Evolutionary conservation across 2,329 filamentous ascomycete species (phyloP).

Genomic region (Hypoxylon sp.): DNA sequence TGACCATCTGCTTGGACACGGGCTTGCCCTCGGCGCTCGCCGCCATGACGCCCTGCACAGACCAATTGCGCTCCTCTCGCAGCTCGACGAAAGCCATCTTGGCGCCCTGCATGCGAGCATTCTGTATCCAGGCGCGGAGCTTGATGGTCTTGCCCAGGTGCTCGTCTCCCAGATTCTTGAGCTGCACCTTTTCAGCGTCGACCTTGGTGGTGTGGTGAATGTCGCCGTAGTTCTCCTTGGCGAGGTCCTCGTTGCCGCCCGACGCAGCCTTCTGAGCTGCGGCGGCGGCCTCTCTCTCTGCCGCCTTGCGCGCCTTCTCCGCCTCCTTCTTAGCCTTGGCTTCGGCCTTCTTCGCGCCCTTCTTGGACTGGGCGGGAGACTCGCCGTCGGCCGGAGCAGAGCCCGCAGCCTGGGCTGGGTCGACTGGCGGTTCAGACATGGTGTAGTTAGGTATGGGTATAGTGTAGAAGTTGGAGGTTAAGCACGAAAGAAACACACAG

Average conservation of each 20-base stretch:
- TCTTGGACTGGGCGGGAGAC: conserved; percentile 65
- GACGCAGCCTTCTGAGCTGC: conserved; percentile 72
- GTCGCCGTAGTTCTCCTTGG: conserved; percentile 82
- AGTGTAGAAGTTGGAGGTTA: background rate
- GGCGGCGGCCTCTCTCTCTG: conserved; percentile 77
- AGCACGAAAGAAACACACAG: background rate
- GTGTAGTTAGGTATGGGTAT: conserved; percentile 2
- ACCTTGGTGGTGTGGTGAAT: conserved; percentile 66
- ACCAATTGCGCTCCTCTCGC: conserved; percentile 75
- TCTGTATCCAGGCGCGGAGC: conserved; percentile 84
- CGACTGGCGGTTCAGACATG: conserved; percentile 48
- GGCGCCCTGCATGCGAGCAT: conserved; percentile 84
- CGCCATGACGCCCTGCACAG: conserved; percentile 81
- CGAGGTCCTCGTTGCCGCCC: conserved; percentile 70
- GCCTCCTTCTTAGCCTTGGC: conserved; percentile 89
- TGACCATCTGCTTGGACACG: conserved; percentile 89
- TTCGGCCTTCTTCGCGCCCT: conserved; percentile 83
- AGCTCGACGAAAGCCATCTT: conserved; percentile 93
- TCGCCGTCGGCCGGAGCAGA: conserved; percentile 40
- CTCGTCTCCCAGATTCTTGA: conserved; percentile 70
- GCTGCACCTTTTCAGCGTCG: conserved; percentile 63
- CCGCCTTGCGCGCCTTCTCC: conserved; percentile 74
- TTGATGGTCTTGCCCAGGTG: conserved; percentile 75
- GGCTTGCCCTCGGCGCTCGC: conserved; percentile 68
- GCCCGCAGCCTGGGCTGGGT: conserved; percentile 38